Conservation (phyloP, 257 asterid genomes). For the Solanum verrucosum region DNA sequence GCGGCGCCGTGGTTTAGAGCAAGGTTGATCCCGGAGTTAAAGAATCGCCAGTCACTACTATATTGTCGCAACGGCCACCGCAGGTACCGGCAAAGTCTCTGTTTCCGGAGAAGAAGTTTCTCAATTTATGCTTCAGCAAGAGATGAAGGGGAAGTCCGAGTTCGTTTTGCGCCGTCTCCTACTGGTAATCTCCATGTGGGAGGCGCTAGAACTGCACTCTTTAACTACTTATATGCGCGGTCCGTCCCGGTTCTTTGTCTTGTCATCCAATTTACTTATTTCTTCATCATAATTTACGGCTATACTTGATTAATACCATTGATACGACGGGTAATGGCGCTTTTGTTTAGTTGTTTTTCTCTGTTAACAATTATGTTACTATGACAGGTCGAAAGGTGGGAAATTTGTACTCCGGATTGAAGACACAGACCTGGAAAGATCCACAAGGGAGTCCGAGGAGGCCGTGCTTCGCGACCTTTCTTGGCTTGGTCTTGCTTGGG, state of each 20-base stretch:
- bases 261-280: background rate
- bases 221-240: slow-evolving; percentile 74
- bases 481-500: slow-evolving; percentile 96
- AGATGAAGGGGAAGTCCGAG: slow-evolving; percentile 37
- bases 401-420: slow-evolving; percentile 84
- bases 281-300: background rate
- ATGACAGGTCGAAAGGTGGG: slow-evolving; percentile 67
- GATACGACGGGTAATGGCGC: background rate
- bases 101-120: slow-evolving; percentile 21
- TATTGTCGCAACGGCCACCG: background rate
- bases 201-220: slow-evolving; percentile 96
- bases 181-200: slow-evolving; percentile 98
- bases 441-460: slow-evolving; percentile 92
- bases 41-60: slow-evolving; percentile 1
- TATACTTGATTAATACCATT: background rate
- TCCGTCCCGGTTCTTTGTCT: background rate
- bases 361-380: background rate
- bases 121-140: slow-evolving; percentile 42
- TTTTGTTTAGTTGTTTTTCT: background rate
- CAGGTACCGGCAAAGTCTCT: background rate
- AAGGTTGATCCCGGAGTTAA: slow-evolving; percentile 2
- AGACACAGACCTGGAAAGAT: slow-evolving; percentile 90
- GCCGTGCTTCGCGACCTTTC: slow-evolving; percentile 85
- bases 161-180: slow-evolving; percentile 97
- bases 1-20: slow-evolving; percentile 42